Percentiles rank a stretch among this genome's conserved stretches.
Conservation (phyloP, 441 rosid genomes). For the Pelargonium myrrhifolium region DNA sequence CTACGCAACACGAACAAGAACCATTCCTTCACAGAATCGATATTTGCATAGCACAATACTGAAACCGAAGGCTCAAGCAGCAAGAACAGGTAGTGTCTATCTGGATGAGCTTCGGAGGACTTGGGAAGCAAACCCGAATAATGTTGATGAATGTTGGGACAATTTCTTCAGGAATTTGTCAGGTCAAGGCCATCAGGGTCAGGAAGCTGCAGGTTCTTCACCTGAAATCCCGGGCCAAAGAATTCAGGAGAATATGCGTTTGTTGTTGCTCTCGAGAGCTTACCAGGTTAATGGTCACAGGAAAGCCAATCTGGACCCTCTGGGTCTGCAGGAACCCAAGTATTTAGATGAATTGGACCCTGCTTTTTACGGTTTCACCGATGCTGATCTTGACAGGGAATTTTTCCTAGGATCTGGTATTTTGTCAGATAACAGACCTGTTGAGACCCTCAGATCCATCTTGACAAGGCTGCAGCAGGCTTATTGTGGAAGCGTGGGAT, state of each 20-base stretch:
- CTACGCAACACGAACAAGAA: constrained; percentile 43
- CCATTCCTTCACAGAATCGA: constrained; percentile 40
- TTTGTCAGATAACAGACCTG: constrained; percentile 24
- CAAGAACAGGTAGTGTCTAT: constrained; percentile 88
- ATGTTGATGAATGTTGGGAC: constrained; percentile 96
- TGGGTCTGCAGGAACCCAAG: constrained; percentile 18
- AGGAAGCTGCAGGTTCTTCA: constrained; percentile 6
- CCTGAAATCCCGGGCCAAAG: constrained; percentile 23
- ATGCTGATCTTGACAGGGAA: constrained; percentile 25
- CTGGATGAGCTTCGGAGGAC: constrained; percentile 94
- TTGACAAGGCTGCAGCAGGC: constrained; percentile 24
- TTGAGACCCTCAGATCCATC: constrained; percentile 21
- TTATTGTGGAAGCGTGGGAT: constrained; percentile 7
- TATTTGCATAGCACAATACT: constrained; percentile 51
- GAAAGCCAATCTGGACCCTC: constrained; percentile 25
- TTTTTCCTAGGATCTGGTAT: constrained; percentile 24
- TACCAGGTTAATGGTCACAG: constrained; percentile 27
- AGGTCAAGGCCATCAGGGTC: constrained; percentile 21
- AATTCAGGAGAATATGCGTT: constrained; percentile 26
- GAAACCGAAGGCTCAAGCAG: constrained; percentile 55
- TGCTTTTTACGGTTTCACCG: constrained; percentile 22
- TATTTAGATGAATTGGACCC: constrained; percentile 21
- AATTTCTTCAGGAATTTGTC: constrained; percentile 93
- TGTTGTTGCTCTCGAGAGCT: constrained; percentile 23
- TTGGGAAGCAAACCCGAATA: constrained; percentile 80